Conservation (phyloP, 2,329 filamentous ascomycete genomes). For the Ciborinia camelliae region DNA sequence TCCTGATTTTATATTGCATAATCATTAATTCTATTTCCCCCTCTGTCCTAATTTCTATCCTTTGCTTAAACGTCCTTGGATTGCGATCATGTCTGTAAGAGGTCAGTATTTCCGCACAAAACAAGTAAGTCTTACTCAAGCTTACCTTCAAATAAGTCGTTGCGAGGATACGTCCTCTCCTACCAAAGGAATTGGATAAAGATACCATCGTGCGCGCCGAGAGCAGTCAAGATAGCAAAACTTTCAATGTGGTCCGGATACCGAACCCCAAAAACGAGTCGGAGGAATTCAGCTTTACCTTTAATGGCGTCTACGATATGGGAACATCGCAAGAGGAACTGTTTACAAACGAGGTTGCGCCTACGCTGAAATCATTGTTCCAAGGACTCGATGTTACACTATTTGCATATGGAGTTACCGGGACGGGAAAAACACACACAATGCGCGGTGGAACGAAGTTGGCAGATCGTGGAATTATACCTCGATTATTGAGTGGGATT, state of each 20-base stretch:
- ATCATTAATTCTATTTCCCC: constrained; percentile 5
- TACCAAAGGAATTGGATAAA: constrained; percentile 79
- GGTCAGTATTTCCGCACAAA: constrained; percentile 23
- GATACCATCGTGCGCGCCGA: constrained; percentile 79
- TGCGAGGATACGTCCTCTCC: constrained; percentile 82
- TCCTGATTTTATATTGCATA: neutral
- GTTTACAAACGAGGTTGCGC: constrained; percentile 89
- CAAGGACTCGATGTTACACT: constrained; percentile 83
- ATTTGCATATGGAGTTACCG: constrained; percentile 90
- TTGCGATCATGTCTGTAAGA: constrained; percentile 32
- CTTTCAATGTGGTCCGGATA: constrained; percentile 73
- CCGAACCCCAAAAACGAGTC: constrained; percentile 89
- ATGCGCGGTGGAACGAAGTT: constrained; percentile 89
- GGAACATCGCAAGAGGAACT: constrained; percentile 77
- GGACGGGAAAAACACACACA: constrained; percentile 92
- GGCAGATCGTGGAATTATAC: constrained; percentile 83
- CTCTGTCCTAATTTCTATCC: neutral
- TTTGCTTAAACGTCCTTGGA: constrained; percentile 3
- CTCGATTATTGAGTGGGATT: constrained; percentile 77
- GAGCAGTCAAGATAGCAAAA: constrained; percentile 56
- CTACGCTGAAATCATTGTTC: constrained; percentile 88
- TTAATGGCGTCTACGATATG: constrained; percentile 88
- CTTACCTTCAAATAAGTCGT: constrained; percentile 67
- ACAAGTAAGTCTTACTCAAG: constrained; percentile 39
- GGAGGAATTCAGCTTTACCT: constrained; percentile 91